These are phyloP conservation scores for Chenopodium album DNA, from an alignment of 148 eudicot genomes.

Conservation along the genomic window DNA sequence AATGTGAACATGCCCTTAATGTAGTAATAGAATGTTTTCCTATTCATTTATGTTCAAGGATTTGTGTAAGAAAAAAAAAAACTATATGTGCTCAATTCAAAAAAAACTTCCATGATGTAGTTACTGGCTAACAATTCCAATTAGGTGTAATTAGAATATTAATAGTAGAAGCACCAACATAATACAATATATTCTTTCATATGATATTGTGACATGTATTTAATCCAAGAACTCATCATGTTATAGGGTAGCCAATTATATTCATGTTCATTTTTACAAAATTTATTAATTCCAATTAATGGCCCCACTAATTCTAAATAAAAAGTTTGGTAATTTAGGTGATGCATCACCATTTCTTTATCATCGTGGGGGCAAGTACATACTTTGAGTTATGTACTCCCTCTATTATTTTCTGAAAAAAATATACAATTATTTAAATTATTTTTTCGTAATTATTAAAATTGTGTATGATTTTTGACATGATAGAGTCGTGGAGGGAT, in stretches of 20 bases:
- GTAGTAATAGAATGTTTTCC: too few species aligned
- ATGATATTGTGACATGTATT: neutral
- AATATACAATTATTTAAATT: too few species aligned
- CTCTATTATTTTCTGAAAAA: neutral
- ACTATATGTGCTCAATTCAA: too few species aligned
- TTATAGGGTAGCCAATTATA: slow-evolving; percentile 6
- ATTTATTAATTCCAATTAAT: neutral
- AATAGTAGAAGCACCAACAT: too few species aligned
- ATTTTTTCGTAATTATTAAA: neutral
- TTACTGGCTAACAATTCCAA: neutral
- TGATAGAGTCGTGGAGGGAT: neutral
- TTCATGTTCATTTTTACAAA: neutral
- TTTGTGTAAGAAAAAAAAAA: too few species aligned
- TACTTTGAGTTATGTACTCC: slow-evolving; percentile 12
- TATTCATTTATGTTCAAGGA: too few species aligned
- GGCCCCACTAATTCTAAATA: slow-evolving; percentile 3
- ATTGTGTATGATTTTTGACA: neutral
- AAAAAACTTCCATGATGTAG: neutral
- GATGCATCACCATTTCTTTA: slow-evolving; percentile 20
- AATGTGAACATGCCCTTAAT: too few species aligned
- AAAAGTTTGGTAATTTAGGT: slow-evolving; percentile 13
- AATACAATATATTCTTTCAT: too few species aligned
- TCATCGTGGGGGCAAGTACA: slow-evolving; percentile 30
- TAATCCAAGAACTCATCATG: slow-evolving; percentile 3
- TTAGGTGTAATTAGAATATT: neutral